phyloP scores from a whole-genome alignment of 2,329 filamentous ascomycete genomes.

The Stromatinia cepivora region DNA sequence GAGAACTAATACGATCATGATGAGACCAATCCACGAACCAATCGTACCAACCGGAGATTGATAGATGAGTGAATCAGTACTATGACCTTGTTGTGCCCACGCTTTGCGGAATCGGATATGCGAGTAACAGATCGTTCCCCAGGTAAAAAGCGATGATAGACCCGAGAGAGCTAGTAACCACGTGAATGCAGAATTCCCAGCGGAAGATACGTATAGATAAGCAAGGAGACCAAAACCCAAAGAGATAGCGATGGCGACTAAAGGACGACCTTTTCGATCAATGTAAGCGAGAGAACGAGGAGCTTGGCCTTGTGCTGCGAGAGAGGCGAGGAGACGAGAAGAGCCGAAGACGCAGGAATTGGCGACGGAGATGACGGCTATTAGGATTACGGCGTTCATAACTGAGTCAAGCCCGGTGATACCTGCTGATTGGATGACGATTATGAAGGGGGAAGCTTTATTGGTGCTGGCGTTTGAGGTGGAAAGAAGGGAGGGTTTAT shows the following conservation, averaged over 20 bases:
- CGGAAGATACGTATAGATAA: slow-evolving; percentile 67
- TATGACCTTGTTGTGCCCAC: slow-evolving; percentile 65
- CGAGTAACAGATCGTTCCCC: slow-evolving; percentile 78
- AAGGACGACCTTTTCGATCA: slow-evolving; percentile 77
- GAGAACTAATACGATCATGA: slow-evolving; percentile 50
- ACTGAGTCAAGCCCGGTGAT: slow-evolving; percentile 80
- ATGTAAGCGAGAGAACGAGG: slow-evolving; percentile 77
- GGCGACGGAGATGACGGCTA: slow-evolving; percentile 86
- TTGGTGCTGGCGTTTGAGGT: slow-evolving; percentile 59
- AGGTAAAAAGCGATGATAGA: slow-evolving; percentile 74
- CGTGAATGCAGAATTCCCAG: slow-evolving; percentile 62
- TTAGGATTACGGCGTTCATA: slow-evolving; percentile 92
- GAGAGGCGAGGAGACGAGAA: slow-evolving; percentile 82
- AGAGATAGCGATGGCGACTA: slow-evolving; percentile 68
- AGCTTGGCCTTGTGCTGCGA: slow-evolving; percentile 85
- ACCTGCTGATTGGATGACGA: slow-evolving; percentile 82
- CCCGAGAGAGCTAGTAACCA: slow-evolving; percentile 79
- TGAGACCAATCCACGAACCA: slow-evolving; percentile 63
- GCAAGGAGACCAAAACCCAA: slow-evolving; percentile 69
- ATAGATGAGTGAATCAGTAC: slow-evolving; percentile 64
- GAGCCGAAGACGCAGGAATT: slow-evolving; percentile 92
- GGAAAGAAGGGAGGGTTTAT: slow-evolving; percentile 62
- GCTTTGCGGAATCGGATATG: slow-evolving; percentile 88
- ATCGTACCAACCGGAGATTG: slow-evolving; percentile 57
- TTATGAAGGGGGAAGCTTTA: slow-evolving; percentile 86